A percentile compares a stretch with the other conserved stretches of the same genome.
These are phyloP conservation scores for Pleochaeta shiraiana DNA, from an alignment of 2,329 filamentous ascomycete genomes.

Conservation along the genomic window DNA sequence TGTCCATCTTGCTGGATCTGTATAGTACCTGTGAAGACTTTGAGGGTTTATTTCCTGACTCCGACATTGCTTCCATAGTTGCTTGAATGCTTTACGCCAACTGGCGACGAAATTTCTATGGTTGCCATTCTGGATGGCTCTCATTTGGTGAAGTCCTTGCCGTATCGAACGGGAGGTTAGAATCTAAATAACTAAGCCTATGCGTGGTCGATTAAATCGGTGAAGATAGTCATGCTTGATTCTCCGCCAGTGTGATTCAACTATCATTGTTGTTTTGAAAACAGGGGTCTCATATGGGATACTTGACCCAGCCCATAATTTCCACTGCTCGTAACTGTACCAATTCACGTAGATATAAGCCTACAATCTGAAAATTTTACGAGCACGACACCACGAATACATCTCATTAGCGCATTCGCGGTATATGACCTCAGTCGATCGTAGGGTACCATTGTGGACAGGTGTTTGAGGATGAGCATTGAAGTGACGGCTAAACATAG, in stretches of 20 bases:
- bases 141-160: not conserved
- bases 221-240: not conserved
- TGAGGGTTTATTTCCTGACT: not conserved
- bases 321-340: not conserved
- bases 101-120: not conserved
- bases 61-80: not conserved
- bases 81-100: not conserved
- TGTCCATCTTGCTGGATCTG: no score
- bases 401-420: not conserved
- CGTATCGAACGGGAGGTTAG: not conserved
- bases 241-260: not conserved
- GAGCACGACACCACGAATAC: not conserved
- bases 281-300: not conserved
- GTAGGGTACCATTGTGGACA: not conserved
- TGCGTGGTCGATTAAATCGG: not conserved
- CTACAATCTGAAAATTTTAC: not conserved
- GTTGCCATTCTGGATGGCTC: not conserved
- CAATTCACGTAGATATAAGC: not conserved
- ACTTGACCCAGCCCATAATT: not conserved
- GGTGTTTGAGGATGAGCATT: not conserved
- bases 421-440: not conserved
- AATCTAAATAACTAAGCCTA: not conserved
- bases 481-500: not conserved
- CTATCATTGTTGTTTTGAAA: not conserved
- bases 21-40: not conserved